Evolutionary conservation across 345 rosid genomes (phyloP).

Genomic region (Salix koriyanagi): DNA sequence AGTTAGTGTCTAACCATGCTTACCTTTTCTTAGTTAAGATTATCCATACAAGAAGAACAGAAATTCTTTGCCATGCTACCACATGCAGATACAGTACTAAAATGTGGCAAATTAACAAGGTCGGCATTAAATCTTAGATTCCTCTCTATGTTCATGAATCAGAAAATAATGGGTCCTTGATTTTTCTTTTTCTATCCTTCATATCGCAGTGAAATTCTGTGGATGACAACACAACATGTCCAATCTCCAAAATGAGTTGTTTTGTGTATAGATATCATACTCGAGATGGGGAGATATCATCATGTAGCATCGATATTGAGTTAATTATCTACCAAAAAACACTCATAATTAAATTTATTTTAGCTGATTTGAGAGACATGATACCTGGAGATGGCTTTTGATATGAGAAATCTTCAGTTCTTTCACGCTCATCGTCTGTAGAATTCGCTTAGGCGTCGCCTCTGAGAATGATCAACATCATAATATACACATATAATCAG

Average conservation of each 20-base stretch:
- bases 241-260: neutral
- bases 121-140: neutral
- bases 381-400: constrained; percentile 58
- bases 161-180: neutral
- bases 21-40: neutral
- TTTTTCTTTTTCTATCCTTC: neutral
- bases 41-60: neutral
- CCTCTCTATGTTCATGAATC: neutral
- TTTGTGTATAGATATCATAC: neutral
- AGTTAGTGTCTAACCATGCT: neutral
- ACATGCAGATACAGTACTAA: neutral
- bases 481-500: neutral
- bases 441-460: constrained; percentile 47
- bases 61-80: neutral
- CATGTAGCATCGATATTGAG: neutral
- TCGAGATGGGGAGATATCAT: neutral
- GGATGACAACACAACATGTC: neutral
- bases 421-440: constrained; percentile 39
- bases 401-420: constrained; percentile 45
- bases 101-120: neutral
- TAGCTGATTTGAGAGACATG: neutral
- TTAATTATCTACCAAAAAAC: neutral
- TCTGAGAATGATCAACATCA: constrained; percentile 20
- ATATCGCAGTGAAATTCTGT: neutral
- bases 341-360: neutral